Base-by-base conservation (phyloP, 768 basidiomycete genomes). In the Pleurotus pulmonarius region DNA sequence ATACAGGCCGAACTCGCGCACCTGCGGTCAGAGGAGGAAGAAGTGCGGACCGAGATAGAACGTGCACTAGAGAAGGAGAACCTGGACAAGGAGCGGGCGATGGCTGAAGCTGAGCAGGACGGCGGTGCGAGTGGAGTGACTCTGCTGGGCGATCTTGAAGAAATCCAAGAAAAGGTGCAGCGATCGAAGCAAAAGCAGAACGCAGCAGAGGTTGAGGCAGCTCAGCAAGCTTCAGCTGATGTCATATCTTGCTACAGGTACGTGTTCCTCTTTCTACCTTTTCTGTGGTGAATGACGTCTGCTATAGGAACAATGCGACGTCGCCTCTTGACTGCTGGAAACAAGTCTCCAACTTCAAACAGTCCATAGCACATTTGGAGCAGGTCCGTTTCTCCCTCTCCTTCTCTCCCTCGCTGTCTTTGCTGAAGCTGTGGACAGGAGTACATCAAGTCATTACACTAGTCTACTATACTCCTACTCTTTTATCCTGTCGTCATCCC, bases 31-130 rank as follows among this genome's bases (percentile, higher is more conserved):
- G 85, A 91, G 64, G 92, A 92, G 68, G 83, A 83, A 58, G 67
- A 74, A 37, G 85, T 95, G 9, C 83, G 80, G 43, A 73, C 76
- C 46, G 82, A 92, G 72, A 92, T 95, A 34, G 87, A 90, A 64
- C 74, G 68, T 29, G 90, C 89, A 1, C 75, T 95, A 47, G 89
- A 94, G 75, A 88, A 86, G 73, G 92, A 94, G 74, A 95, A 94
- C 70, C 69, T 94, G 49, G 89, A 93, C 69, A 79, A 81, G 56
- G 92, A 94, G 71, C 78, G 75, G 61, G 68, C 70, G 24, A 77
- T 80, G 75, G 76, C 77, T 13, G 81, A 78, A 37, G 71, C 71
- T 11, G 73, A 59, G 26, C 59, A 69, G 34, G 73, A 60, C 34
- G 59, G 65, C 7, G 63, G 71, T 26, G 78, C 77, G 65, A 85